phyloP scores from a whole-genome alignment of 2,329 filamentous ascomycete species.

The Ceratocystis alfenasii region DNA sequence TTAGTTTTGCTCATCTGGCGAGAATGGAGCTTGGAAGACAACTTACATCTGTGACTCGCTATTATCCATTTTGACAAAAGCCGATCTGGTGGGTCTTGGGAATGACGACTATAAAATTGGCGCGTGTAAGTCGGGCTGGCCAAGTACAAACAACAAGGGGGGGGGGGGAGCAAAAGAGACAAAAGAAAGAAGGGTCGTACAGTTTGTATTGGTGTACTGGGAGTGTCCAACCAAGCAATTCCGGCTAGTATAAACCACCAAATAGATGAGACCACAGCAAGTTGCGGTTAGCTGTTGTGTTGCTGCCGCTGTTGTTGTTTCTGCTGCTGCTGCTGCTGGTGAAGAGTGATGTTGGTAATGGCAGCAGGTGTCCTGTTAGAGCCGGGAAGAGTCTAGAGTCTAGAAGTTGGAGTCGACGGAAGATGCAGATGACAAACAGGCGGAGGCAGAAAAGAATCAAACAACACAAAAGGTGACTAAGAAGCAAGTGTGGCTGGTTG shows the following conservation, averaged over 20 bases:
- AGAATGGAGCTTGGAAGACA: conserved; percentile 25
- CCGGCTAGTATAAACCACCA: too few relatives aligned
- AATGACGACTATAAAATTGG: background rate
- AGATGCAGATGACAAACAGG: background rate
- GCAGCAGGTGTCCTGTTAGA: background rate
- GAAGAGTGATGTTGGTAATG: background rate
- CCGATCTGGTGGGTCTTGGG: background rate
- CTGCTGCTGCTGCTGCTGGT: background rate
- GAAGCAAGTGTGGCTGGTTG: too few relatives aligned
- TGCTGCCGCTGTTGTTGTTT: too few relatives aligned
- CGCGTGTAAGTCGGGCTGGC: background rate
- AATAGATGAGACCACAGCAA: too few relatives aligned
- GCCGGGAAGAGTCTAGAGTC: background rate
- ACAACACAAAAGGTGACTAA: background rate
- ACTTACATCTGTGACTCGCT: conserved; percentile 43
- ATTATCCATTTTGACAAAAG: conserved; percentile 37
- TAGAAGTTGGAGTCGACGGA: background rate
- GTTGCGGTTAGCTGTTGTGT: too few relatives aligned
- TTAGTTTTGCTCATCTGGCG: background rate
- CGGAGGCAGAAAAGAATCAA: background rate
- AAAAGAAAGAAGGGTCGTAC: background rate
- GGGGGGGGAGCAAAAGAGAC: background rate
- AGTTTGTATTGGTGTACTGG: background rate
- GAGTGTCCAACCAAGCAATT: too few relatives aligned
- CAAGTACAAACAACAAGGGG: background rate